Base-by-base conservation (phyloP, 257 asterid genomes). In the Solanum etuberosum region DNA sequence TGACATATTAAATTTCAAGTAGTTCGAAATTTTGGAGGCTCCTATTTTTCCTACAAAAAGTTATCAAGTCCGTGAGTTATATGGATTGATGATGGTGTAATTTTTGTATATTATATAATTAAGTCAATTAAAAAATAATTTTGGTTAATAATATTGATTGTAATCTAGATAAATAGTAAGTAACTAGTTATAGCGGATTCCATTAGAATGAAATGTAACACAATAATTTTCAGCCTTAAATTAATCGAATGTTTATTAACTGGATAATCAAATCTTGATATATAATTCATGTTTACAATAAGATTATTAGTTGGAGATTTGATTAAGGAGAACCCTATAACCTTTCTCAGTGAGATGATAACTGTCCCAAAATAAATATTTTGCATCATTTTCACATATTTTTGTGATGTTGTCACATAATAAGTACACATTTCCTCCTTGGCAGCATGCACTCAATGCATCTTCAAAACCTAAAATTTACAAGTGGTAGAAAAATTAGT, bases 271-370 rank as follows among this genome's bases (percentile, higher is more conserved):
- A 80, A 46, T 2, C 68, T 80, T 80, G 31, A n/a, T 40, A 27
- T 10, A 27, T 40, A 42, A 42, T 38, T 40, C 1, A 40, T 14
- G n/a, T 40, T 40, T 76, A 46, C n/a, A 1, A 80, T 67, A 87
- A 87, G 16, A 12, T 65, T 57, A 86, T 25, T 42, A 57, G 0
- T 74, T 34, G 76, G 87, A 21, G 51, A 89, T 76, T 51, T 86
- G 74, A 57, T 77, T 73, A 35, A 84, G 42, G 2, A 92, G 88
- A n/a, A 88, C 37, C 40, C 51, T 89, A 86, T 88, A 92, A 21
- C 89, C 93, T 86, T 18, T 86, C 82, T 88, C 92, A 2, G 94
- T 89, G n/a, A 90, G 94, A 88, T 90, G 94, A 61, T 80, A 90
- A 89, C 89, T 77, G 35, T 90, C 94, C 94, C 94, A 92, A 63